Evolutionary conservation across 2,329 filamentous ascomycete genomes (phyloP).

Genomic region (Knufia fluminis): DNA sequence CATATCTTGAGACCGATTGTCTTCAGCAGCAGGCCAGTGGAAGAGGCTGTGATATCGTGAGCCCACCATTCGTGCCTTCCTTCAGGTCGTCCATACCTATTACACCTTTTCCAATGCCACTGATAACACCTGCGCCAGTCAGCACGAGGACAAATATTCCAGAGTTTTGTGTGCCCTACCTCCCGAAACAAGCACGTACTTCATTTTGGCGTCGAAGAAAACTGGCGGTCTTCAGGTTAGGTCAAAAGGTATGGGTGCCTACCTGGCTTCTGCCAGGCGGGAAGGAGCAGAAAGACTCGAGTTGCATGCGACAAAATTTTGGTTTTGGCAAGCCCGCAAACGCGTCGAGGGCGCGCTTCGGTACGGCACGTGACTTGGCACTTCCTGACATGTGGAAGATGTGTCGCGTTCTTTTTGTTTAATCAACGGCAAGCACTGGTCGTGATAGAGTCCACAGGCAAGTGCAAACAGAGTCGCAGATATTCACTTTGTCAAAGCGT

Average conservation of each 20-base stretch:
- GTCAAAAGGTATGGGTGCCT: slow-evolving; percentile 8
- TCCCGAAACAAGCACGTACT: slow-evolving; percentile 73
- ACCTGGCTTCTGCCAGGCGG: slow-evolving; percentile 22
- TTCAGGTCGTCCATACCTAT: slow-evolving; percentile 46
- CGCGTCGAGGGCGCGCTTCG: background rate
- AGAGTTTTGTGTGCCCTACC: slow-evolving; percentile 42
- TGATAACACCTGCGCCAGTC: slow-evolving; percentile 34
- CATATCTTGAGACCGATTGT: slow-evolving; percentile 68
- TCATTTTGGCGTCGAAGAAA: slow-evolving; percentile 43
- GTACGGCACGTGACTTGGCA: slow-evolving; percentile 4
- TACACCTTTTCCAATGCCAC: slow-evolving; percentile 51
- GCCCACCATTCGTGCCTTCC: background rate
- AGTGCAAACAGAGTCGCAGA: background rate
- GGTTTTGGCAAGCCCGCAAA: background rate
- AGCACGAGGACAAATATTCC: slow-evolving; percentile 6
- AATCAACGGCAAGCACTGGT: too few species aligned
- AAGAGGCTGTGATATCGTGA: slow-evolving; percentile 46
- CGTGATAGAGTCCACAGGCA: too few species aligned
- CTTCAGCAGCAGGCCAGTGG: slow-evolving; percentile 67
- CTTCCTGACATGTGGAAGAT: background rate
- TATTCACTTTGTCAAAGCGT: background rate
- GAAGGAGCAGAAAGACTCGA: slow-evolving; percentile 13
- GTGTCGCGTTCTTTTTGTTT: background rate
- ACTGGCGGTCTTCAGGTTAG: background rate
- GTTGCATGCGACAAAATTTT: background rate